Base-by-base conservation (phyloP, 768 basidiomycete genomes). In the Amanita exitialis region DNA sequence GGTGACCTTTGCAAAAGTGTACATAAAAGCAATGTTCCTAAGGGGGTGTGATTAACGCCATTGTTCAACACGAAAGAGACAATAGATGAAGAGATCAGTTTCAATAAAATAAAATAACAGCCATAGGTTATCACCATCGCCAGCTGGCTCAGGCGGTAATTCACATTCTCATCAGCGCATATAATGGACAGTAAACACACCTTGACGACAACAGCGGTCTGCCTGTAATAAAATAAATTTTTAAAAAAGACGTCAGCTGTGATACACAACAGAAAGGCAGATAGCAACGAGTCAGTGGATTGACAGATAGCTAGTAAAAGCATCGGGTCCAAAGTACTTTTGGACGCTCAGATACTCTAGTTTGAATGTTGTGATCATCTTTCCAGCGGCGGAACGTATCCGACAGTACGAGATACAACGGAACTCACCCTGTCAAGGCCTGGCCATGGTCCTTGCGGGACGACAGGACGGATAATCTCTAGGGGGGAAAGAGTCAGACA, bases 331-430 rank as follows among this genome's bases (percentile, higher is more conserved):
- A 30, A 30, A 30, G 3, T 8, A 1, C 6, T 6, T 58, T 56
- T 55, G 53, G 66, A 73, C 80, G 67, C 86, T 90, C 86, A 89
- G 75, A 88, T 82, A 90, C 86, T 89, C 86, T 90, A 90, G 86
- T 90, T 90, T 90, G 86, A 85, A 66, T 79, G 70, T 68, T 72
- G 62, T 67, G 55, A 70, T 87, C 83, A 83, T 85, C 82, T 58
- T 51, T 44, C 16, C 12, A 15, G 15, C 9, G 34, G 49, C 28
- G n/a, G 39, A 23, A 20, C 10, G 41, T 7, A 4, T 34, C 48
- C 23, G 28, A 30, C 25, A 20, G 9, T n/a, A 32, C 12, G 61
- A 53, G 41, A 55, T 41, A 46, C 42, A 41, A 44, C 42, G 25
- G 16, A 41, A 50, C 7, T 12, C 48, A 41, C 38, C 25, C 36